A percentile compares a stretch with the other conserved stretches of the same genome.
Evolutionary conservation across 2,329 filamentous ascomycete genomes (phyloP).

Genomic region (Nemania abortiva): DNA sequence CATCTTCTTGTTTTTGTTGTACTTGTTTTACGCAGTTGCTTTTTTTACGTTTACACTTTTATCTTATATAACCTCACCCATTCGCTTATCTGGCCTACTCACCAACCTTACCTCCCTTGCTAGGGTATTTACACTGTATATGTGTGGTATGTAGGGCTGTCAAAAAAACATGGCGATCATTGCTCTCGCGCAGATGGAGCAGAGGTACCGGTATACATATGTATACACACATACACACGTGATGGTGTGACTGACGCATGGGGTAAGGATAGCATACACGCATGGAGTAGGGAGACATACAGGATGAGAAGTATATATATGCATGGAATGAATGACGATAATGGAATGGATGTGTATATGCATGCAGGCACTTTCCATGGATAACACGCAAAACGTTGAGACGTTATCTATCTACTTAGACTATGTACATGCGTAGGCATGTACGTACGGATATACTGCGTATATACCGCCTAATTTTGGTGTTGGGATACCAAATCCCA

Average conservation of each 20-base stretch:
- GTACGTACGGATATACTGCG: neutral
- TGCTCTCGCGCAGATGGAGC: neutral
- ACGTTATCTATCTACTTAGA: neutral
- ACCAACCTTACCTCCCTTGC: neutral
- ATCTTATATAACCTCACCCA: slow-evolving; percentile 18
- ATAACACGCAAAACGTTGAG: neutral
- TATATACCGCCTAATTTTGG: neutral
- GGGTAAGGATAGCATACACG: slow-evolving; percentile 9
- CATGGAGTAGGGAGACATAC: neutral
- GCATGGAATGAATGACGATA: slow-evolving; percentile 14
- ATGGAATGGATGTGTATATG: neutral
- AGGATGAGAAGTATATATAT: slow-evolving; percentile 10
- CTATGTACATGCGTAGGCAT: neutral
- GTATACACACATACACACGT: neutral
- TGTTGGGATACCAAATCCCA: neutral
- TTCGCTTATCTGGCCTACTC: neutral
- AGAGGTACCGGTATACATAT: neutral
- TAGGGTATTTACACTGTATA: neutral
- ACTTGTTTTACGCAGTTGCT: neutral
- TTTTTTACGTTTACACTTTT: neutral
- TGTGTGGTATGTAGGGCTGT: slow-evolving; percentile 14
- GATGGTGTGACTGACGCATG: slow-evolving; percentile 2
- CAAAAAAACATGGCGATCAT: slow-evolving; percentile 6
- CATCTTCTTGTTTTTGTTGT: slow-evolving; percentile 8
- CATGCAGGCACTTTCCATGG: neutral